Percentiles rank a stretch among this genome's conserved stretches.
Evolutionary conservation across 73 alveolate genomes (phyloP).

Genomic region (Tetrahymena borealis): DNA sequence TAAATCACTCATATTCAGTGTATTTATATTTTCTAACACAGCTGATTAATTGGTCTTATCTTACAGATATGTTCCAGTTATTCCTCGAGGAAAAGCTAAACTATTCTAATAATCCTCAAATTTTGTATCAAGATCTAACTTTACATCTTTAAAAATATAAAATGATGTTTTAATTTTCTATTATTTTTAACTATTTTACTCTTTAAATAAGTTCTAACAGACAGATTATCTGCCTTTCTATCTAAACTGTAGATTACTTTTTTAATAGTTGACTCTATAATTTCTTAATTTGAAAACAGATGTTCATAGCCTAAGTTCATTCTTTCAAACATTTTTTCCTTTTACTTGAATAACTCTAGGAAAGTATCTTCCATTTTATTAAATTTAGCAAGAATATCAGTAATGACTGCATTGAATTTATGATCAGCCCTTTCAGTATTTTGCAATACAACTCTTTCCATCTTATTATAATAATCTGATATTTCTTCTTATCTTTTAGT

Average conservation of each 20-base stretch:
- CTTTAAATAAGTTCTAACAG: neutral
- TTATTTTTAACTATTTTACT: neutral
- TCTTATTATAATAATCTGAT: neutral
- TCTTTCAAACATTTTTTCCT: neutral
- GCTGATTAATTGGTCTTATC: neutral
- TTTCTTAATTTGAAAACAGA: neutral
- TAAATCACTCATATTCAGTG: neutral
- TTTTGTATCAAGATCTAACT: neutral
- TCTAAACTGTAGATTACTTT: neutral
- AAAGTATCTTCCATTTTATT: neutral
- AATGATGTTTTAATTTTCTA: neutral
- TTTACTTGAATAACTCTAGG: neutral
- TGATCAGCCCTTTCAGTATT: neutral
- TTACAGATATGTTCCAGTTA: neutral
- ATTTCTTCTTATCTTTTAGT: neutral
- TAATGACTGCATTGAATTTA: neutral
- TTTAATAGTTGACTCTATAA: neutral
- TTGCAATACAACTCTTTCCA: neutral
- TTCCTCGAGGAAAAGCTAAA: neutral
- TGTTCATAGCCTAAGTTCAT: neutral
- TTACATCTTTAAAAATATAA: neutral
- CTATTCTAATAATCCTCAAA: neutral
- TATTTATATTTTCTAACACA: neutral
- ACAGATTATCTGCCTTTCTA: neutral
- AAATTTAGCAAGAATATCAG: neutral